Evolutionary conservation across 805 yeast species (phyloP), one percentile per base, ranked within the genome.

Genomic region (Wickerhamomyces sydowiorum): DNA sequence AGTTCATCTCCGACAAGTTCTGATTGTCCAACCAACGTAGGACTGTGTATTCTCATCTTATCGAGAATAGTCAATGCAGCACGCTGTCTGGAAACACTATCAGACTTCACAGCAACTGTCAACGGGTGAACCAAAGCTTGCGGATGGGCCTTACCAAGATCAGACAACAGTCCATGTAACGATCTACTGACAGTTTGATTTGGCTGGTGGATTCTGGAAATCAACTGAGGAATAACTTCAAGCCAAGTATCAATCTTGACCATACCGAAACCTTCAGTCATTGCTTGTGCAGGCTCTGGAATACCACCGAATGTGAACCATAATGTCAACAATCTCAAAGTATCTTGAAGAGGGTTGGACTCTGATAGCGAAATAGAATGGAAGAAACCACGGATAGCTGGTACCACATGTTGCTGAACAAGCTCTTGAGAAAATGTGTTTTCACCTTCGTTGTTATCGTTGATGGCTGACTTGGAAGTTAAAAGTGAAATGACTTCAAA

Each of bases 301-400:
- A 86, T 73, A 24, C 97, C 97, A 59, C 99, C 99, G 66, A 86
- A 93, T 23, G 86, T 86, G 65, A 93, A 89, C 99, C 99, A 93
- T 31, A 93, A 69, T 0, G 98, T 91, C 44, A 95, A 69, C 47
- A 93, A 70, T 50, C 99, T 76, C 41, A 93, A 67, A 1, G 95
- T 90, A 61, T 93, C 99, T 59, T 95, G 99, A 13, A 93, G 66
- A 1, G 97, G 91, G 50, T 86, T 87, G 0, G 95, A 76, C 42
- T 76, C 80, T 0, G 97, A 89, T 38, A 93, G 66, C 0, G 96
- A 80, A 52, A 95, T 90, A 0, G 98, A 89, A 54, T 87, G 91
- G 75, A 95, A 93, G 59, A 93, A 93, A 0, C 99, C 99, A 51
- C 81, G 83, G 38, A 93, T 88, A 0, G 99, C 97, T 0, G 99